Percentiles rank a stretch among this genome's conserved stretches.
Evolutionary conservation across 2,329 filamentous ascomycete species (phyloP).

Genomic region (Metarhizium guizhouense): DNA sequence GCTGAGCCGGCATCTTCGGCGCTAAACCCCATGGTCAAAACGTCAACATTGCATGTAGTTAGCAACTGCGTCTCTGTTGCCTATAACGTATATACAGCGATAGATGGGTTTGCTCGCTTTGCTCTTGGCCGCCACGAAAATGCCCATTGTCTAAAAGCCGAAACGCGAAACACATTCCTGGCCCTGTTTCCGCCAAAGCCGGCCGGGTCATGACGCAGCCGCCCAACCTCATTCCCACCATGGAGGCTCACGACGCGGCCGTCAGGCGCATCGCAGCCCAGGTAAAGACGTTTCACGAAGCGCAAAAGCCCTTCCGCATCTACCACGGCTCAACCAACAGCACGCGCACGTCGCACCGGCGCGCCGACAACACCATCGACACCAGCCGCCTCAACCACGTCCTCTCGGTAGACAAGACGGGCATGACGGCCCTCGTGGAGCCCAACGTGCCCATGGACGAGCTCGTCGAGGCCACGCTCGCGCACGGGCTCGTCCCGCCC

Average conservation of each 20-base stretch:
- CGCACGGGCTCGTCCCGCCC: constrained; percentile 47
- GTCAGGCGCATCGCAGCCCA: constrained; percentile 34
- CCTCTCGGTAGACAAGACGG: constrained; percentile 45
- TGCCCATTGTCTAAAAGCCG: too few species aligned
- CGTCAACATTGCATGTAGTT: too few species aligned
- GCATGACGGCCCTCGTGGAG: constrained; percentile 54
- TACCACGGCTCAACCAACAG: constrained; percentile 72
- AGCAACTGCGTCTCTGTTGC: too few species aligned
- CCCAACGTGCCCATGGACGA: constrained; percentile 62
- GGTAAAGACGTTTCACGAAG: constrained; percentile 33
- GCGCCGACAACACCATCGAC: constrained; percentile 50
- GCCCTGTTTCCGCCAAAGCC: too few species aligned
- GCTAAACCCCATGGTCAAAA: too few species aligned
- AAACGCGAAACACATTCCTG: too few species aligned
- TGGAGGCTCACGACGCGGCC: constrained; percentile 35
- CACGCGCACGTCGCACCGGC: constrained; percentile 49
- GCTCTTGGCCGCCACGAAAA: too few species aligned
- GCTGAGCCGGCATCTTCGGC: too few species aligned
- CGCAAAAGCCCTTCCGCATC: constrained; percentile 55
- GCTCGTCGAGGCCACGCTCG: constrained; percentile 49
- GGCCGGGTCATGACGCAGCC: too few species aligned
- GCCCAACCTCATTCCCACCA: constrained; percentile 5
- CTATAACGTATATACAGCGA: too few species aligned
- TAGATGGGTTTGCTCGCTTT: too few species aligned
- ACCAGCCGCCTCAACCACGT: constrained; percentile 57